phyloP scores from a whole-genome alignment of 169 alveolate species.

The Plasmodium fragile region DNA sequence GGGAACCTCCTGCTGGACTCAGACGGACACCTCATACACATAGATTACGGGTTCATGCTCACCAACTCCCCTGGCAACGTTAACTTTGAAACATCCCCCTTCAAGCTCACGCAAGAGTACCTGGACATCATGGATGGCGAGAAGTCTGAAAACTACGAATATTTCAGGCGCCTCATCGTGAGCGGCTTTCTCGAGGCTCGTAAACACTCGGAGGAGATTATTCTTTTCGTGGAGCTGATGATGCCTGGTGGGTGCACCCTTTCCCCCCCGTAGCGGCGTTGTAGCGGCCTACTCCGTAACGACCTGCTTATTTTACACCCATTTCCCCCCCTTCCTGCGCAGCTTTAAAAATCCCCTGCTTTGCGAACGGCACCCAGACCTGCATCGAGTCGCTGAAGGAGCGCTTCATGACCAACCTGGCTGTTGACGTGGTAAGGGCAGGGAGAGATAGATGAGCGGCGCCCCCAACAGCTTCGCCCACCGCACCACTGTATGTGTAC shows the following conservation, averaged over 20 bases:
- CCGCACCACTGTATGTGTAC: background rate
- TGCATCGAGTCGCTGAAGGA: conserved; percentile 85
- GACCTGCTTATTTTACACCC: background rate
- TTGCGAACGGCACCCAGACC: conserved; percentile 87
- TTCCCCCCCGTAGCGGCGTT: background rate
- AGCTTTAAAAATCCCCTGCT: conserved; percentile 93
- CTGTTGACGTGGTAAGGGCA: conserved; percentile 86
- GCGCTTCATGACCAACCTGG: conserved; percentile 87
- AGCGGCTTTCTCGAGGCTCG: conserved; percentile 92
- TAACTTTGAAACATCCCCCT: conserved; percentile 96
- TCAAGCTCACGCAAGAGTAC: conserved; percentile 96
- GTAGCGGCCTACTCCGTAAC: background rate
- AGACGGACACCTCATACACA: conserved; percentile 96
- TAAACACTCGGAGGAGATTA: conserved; percentile 91
- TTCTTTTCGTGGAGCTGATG: conserved; percentile 92
- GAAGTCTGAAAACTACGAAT: conserved; percentile 91
- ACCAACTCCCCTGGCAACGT: conserved; percentile 97
- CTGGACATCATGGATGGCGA: conserved; percentile 96
- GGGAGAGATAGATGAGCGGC: no score
- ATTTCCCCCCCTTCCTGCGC: background rate
- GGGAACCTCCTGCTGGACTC: conserved; percentile 95
- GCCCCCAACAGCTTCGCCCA: background rate
- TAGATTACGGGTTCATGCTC: conserved; percentile 96
- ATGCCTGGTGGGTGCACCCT: conserved; percentile 79
- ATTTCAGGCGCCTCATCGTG: conserved; percentile 89